Evolutionary conservation across 805 yeast species (phyloP).

Genomic region (Candida ascalaphidarum): DNA sequence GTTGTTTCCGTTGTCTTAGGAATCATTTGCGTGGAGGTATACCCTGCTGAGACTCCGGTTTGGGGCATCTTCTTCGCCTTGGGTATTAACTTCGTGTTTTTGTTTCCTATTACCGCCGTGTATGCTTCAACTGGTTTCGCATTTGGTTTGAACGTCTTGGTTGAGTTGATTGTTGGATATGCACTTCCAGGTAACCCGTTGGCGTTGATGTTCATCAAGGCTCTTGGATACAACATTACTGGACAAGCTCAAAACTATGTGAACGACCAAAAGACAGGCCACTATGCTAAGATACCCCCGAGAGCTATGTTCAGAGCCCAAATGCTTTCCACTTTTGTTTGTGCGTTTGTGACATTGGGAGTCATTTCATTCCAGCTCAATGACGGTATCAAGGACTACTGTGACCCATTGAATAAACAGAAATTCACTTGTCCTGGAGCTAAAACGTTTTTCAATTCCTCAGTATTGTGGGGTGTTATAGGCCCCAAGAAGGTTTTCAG

Average conservation of each 20-base stretch:
- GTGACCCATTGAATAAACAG: slow-evolving; percentile 1
- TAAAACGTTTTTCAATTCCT: too few species aligned
- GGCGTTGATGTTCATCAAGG: slow-evolving; percentile 13
- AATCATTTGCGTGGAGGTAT: slow-evolving; percentile 20
- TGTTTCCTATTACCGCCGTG: slow-evolving; percentile 21
- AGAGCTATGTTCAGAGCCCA: slow-evolving; percentile 8
- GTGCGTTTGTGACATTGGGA: slow-evolving; percentile 3
- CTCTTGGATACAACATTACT: slow-evolving; percentile 14
- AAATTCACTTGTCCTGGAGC: slow-evolving; percentile 5
- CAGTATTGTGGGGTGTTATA: slow-evolving; percentile 3
- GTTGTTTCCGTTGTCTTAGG: slow-evolving; percentile 20
- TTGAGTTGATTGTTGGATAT: slow-evolving; percentile 27
- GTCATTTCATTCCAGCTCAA: slow-evolving; percentile 2
- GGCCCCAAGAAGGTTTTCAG: neutral
- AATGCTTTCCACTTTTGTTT: slow-evolving; percentile 3
- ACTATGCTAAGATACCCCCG: slow-evolving; percentile 7
- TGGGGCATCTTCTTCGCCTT: slow-evolving; percentile 28
- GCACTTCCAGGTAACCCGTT: slow-evolving; percentile 22
- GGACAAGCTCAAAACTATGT: slow-evolving; percentile 10
- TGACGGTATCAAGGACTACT: slow-evolving; percentile 2
- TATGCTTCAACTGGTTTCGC: slow-evolving; percentile 22
- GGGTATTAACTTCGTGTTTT: slow-evolving; percentile 22
- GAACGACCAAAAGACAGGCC: slow-evolving; percentile 7
- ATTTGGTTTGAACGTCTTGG: slow-evolving; percentile 27
- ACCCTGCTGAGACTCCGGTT: slow-evolving; percentile 26